phyloP scores from a whole-genome alignment of 2,329 filamentous ascomycete genomes.

The Aspergillus oerlinghausenensis region DNA sequence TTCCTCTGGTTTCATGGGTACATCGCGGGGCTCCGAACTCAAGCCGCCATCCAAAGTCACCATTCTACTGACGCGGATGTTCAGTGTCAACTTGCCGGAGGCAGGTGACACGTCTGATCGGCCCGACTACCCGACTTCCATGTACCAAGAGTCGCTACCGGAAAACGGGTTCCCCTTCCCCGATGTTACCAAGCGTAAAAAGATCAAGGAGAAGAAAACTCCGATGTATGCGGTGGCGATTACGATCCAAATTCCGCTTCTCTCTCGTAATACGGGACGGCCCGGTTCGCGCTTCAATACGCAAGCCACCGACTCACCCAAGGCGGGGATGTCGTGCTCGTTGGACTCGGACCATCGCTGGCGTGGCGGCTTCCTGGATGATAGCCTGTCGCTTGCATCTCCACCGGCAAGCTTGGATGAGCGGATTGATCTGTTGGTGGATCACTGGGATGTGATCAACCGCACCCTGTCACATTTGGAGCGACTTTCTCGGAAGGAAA shows the following conservation, averaged over 20 bases:
- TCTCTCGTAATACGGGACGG: conserved; percentile 30
- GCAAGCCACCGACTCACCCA: conserved; percentile 28
- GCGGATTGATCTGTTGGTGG: conserved; percentile 52
- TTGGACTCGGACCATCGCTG: conserved; percentile 40
- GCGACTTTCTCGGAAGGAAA: conserved; percentile 48
- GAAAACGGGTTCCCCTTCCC: conserved; percentile 36
- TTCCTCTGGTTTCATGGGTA: conserved; percentile 23
- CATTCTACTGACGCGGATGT: conserved; percentile 55
- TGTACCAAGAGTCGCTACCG: conserved; percentile 30
- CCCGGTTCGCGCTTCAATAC: conserved; percentile 34
- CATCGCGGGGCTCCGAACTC: conserved; percentile 24
- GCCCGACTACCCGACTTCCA: conserved; percentile 26
- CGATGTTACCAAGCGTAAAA: conserved; percentile 38
- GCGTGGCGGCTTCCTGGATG: conserved; percentile 34
- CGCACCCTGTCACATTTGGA: conserved; percentile 53
- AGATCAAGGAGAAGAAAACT: conserved; percentile 49
- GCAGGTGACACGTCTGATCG: conserved; percentile 35
- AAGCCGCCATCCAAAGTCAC: conserved; percentile 46
- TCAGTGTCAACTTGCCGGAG: conserved; percentile 53
- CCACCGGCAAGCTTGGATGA: conserved; percentile 49
- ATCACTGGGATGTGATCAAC: conserved; percentile 57
- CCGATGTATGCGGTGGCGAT: conserved; percentile 58
- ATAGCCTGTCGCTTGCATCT: conserved; percentile 41
- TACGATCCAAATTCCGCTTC: conserved; percentile 50
- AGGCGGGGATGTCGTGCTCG: conserved; percentile 35